Conservation (phyloP, 148 eudicot species). For the Talinum fruticosum region DNA sequence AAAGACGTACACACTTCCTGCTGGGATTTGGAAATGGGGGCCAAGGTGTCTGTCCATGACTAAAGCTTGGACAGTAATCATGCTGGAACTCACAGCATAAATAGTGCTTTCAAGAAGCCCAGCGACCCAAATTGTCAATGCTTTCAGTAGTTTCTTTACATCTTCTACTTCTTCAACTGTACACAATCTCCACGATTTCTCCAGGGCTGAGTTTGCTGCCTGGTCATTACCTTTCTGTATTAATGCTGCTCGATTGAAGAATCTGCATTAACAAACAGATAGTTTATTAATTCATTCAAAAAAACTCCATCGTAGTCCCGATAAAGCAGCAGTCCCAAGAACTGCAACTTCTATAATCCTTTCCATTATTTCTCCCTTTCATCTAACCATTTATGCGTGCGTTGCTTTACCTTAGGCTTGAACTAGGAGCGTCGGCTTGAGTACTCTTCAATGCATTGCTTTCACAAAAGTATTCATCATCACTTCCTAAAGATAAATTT, state of each 20-base stretch:
- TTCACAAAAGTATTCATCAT: slow-evolving; percentile 4
- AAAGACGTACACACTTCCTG: slow-evolving; percentile 26
- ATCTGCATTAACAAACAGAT: no score
- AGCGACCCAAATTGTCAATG: slow-evolving; percentile 43
- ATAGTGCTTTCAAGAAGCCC: slow-evolving; percentile 41
- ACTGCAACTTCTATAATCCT: no score
- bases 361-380: no score
- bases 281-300: no score
- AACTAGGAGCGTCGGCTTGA: slow-evolving; percentile 10
- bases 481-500: neutral
- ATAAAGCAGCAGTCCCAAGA: no score
- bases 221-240: neutral
- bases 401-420: slow-evolving; percentile 22
- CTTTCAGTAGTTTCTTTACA: slow-evolving; percentile 33
- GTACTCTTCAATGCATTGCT: no score
- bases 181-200: slow-evolving; percentile 31
- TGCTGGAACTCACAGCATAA: slow-evolving; percentile 37
- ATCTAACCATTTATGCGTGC: no score
- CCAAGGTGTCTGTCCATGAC: slow-evolving; percentile 35
- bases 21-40: slow-evolving; percentile 28
- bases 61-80: slow-evolving; percentile 48
- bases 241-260: slow-evolving; percentile 33
- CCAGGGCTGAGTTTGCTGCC: neutral
- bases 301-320: no score
- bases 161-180: slow-evolving; percentile 39